Base-by-base conservation (phyloP, 2,329 filamentous ascomycete species). In the Pseudogymnoascus sp. region DNA sequence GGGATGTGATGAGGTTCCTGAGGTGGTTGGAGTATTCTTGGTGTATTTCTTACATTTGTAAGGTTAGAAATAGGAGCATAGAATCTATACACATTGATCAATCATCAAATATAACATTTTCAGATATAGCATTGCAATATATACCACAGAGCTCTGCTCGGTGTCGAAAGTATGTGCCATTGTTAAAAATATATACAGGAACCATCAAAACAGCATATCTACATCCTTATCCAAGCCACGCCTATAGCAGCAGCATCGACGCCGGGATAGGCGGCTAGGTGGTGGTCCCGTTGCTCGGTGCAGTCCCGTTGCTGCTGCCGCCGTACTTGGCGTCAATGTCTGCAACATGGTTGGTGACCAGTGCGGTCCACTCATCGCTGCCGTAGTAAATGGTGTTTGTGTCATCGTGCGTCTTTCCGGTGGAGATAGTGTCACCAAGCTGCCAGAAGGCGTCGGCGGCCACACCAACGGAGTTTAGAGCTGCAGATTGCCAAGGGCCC, bases 381-480 rank as follows among this genome's bases (percentile, higher is more conserved):
- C 69, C 69, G 60, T 71, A 71, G 61, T 69, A 71, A 18, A 72
- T 65, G 6, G 70, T 63, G 50, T 71, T 63, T 16, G 69, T 69
- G 67, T 72, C 70, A 63, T 71, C 64, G 31, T 47, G 23, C 3
- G 69, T 70, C 63, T 68, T 14, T 2, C 70, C 70, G 16, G 42
- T 63, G 0, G 65, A 67, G 10, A 71, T 47, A 2, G 66, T 67
- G 47, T 72, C 70, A 1, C 70, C 71, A 53, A 69, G 71, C 38
- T 73, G 71, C 71, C 71, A 73, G 56, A 67, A 72, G 69, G 72
- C 68, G 63, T 70, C 69, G 7, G 67, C 71, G 5, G 70, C 70
- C 18, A 65, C 69, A 7, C 50, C 25, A 5, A 63, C 31, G 1
- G 65, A 68, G n/a, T 56, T 33, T 18, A 73, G 47, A 1, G 67